Base-by-base conservation (phyloP, 1,284 basidiomycete genomes). In the Microbotryomycetes sp. region DNA sequence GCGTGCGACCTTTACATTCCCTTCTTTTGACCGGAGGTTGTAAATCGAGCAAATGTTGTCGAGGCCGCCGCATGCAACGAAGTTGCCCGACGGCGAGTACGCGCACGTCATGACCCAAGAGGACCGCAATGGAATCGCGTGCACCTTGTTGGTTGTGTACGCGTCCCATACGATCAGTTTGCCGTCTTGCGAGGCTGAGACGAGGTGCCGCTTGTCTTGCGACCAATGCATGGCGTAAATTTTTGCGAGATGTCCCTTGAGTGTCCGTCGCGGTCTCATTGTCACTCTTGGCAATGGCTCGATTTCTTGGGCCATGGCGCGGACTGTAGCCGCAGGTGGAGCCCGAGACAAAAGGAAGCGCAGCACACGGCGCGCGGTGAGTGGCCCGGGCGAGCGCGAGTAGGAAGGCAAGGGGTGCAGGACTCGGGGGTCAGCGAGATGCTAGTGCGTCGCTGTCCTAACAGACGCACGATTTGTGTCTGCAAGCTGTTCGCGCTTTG, bases 41-140 rank as follows among this genome's bases (percentile, higher is more conserved):
- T 98, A 98, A 73, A 98, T 93, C 58, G 91, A 93, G 77, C 94
- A 98, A 56, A 97, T 96, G 77, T 98, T 98, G 81, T 98, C 96
- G 59, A 98, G 84, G 77, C 94, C 94, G 78, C 96, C 94, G 72
- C 94, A 98, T 31, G 96, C 96, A 64, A 98, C 96, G 71, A 88
- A 93, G 77, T 90, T 92, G 57, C 94, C 94, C 24, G 89, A 91
- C 5, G 96, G 94, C 16, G 94, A 87, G 78, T 97, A 98, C 52
- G 96, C 94, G 76, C 96, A 98, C 52, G 96, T 97, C 94, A 98
- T 98, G 78, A 98, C 94, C 96, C 96, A 98, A 69, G 88, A 91
- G 45, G 91, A 96, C 53, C 94, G 86, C 45, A 98, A 81, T 50
- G 94, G 94, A 76, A 98, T 97, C 68, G 94, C 94, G 76, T 98